phyloP scores from a whole-genome alignment of 257 asterid species.

The Sherardia arvensis region DNA sequence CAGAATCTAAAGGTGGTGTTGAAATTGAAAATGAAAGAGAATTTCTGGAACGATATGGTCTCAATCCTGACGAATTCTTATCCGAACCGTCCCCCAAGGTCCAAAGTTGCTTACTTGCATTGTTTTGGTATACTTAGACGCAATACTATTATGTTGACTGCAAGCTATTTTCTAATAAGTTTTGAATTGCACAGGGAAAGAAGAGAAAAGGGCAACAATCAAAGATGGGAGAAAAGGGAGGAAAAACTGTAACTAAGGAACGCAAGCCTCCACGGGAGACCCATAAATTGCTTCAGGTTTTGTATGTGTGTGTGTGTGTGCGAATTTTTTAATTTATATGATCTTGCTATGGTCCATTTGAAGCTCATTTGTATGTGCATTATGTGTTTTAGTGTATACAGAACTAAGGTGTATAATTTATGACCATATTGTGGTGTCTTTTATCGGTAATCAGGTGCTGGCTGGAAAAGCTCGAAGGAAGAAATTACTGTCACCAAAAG shows the following conservation, averaged over 20 bases:
- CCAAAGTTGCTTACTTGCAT: not conserved
- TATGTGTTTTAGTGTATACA: not conserved
- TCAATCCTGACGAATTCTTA: conserved; percentile 61
- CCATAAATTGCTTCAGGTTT: conserved; percentile 93
- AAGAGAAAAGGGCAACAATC: conserved; percentile 42
- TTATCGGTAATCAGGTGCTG: conserved; percentile 54
- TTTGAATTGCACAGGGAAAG: conserved; percentile 30
- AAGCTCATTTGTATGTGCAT: not conserved
- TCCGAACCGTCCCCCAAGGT: conserved; percentile 70
- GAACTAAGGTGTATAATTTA: too few species aligned
- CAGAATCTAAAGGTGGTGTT: conserved; percentile 49
- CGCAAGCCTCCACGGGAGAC: conserved; percentile 65
- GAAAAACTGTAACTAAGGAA: conserved; percentile 34
- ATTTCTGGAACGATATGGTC: conserved; percentile 64
- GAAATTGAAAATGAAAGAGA: conserved; percentile 47
- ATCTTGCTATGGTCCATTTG: not conserved
- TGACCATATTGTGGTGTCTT: too few species aligned
- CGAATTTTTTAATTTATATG: too few species aligned
- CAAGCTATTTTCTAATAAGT: not conserved
- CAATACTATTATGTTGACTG: not conserved
- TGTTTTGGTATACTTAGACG: too few species aligned
- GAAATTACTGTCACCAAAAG: conserved; percentile 89
- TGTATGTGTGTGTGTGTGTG: not conserved
- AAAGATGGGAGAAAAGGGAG: conserved; percentile 23
- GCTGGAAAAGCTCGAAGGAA: conserved; percentile 91